Evolutionary conservation across 208 protist species (phyloP).

Genomic region (Leishmania mexicana): DNA sequence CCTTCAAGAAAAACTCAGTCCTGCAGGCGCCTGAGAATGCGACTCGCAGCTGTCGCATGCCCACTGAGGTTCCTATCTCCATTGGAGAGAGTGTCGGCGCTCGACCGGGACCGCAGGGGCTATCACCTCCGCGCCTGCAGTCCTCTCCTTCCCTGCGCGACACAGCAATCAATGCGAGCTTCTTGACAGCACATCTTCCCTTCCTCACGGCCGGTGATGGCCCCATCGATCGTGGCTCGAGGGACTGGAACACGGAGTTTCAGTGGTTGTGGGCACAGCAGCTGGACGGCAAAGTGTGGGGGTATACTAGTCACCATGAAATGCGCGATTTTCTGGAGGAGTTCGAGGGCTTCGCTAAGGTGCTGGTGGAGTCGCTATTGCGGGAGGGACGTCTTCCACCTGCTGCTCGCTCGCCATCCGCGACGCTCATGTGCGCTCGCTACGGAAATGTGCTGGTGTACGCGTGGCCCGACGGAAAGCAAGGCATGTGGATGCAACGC

Average conservation of each 20-base stretch:
- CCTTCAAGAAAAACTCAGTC: neutral
- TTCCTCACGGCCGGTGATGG: conserved; percentile 29
- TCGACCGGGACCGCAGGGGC: neutral
- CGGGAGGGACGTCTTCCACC: conserved; percentile 6
- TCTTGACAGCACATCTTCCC: conserved; percentile 38
- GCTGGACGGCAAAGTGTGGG: conserved; percentile 14
- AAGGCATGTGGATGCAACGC: conserved; percentile 58
- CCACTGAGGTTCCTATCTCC: neutral
- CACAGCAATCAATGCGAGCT: conserved; percentile 8
- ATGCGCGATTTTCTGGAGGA: conserved; percentile 38
- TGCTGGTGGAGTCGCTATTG: conserved; percentile 31
- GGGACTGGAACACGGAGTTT: conserved; percentile 72
- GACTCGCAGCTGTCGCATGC: conserved; percentile 5
- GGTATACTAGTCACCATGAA: conserved; percentile 3
- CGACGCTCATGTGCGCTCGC: conserved; percentile 25
- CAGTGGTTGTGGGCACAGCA: conserved; percentile 43
- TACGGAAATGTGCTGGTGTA: conserved; percentile 59
- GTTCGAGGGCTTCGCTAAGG: conserved; percentile 45
- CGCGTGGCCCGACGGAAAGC: conserved; percentile 49
- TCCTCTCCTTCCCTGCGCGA: neutral
- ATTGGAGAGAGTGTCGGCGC: neutral
- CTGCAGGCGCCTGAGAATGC: conserved; percentile 6
- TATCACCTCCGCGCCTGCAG: neutral
- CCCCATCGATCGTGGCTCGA: conserved; percentile 30
- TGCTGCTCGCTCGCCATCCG: neutral